Evolutionary conservation across 768 basidiomycete genomes (phyloP).

Genomic region (Leucosporidium creatinivorum): DNA sequence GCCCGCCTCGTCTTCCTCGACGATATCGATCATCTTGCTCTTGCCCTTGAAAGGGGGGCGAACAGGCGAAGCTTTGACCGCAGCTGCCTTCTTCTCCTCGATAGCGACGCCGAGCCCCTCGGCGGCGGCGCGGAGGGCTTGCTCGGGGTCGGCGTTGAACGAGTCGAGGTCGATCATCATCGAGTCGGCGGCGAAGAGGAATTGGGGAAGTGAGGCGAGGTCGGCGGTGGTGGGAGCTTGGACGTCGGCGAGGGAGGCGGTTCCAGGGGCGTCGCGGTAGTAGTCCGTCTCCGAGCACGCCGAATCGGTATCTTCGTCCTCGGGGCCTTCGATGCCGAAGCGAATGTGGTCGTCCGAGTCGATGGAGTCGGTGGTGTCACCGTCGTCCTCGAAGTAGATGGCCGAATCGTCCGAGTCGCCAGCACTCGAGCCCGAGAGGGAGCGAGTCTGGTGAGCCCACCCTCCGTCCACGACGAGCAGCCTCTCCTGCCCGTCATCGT

Average conservation of each 20-base stretch:
- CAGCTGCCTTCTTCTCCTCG: background rate
- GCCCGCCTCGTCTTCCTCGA: constrained; percentile 3
- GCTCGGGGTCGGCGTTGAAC: constrained; percentile 20
- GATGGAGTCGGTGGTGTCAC: constrained; percentile 28
- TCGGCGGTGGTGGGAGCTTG: constrained; percentile 30
- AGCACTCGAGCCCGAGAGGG: background rate
- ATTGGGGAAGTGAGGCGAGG: constrained; percentile 16
- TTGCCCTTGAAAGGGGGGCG: constrained; percentile 3
- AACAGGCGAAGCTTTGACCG: background rate
- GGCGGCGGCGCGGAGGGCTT: constrained; percentile 10
- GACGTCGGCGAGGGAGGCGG: constrained; percentile 21
- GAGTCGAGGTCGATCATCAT: constrained; percentile 19
- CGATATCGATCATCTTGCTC: background rate
- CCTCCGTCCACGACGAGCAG: constrained; percentile 18
- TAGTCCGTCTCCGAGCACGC: constrained; percentile 28
- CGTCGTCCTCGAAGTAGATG: constrained; percentile 23
- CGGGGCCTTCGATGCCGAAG: constrained; percentile 31
- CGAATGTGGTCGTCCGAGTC: constrained; percentile 31
- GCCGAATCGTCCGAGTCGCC: constrained; percentile 4
- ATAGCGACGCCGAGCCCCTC: constrained; percentile 8
- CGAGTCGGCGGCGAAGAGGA: constrained; percentile 1
- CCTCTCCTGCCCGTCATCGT: constrained; percentile 11
- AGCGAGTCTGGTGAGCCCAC: background rate
- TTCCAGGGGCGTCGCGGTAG: constrained; percentile 28
- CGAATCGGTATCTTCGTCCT: constrained; percentile 31